Base-by-base conservation (phyloP, 2,329 filamentous ascomycete species). In the Claviceps monticola region DNA sequence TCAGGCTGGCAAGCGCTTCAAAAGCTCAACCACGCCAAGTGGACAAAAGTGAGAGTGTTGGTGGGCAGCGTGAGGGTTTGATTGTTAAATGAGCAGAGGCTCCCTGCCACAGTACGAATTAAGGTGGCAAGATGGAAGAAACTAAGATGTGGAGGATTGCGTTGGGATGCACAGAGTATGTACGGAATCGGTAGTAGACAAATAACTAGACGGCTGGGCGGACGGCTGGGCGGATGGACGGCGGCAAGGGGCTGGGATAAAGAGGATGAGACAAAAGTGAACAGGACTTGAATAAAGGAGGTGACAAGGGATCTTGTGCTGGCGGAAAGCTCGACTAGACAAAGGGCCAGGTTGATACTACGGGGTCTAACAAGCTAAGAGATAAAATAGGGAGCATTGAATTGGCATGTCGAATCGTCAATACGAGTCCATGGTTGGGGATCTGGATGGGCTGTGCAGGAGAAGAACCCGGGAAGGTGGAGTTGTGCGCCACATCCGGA, bases 211-310 rank as follows among this genome's bases (percentile, higher is more conserved):
- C 26, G 26, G 26, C 26, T 29, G 8, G 26, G 3, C 26, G 26
- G 26, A 46, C 36, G n/a, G 19, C n/a, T 42, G 9, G n/a, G 9
- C 9, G 38, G 51, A 37, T 49, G 42, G 46, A 36, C 23, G 48
- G 43, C 34, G 47, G 51, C 38, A 49, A 53, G 51, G 51, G 47
- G 38, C 13, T 14, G 45, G 50, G 45, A 52, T 38, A 48, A 48
- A 48, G 43, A 51, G 46, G 21, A 13, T 16, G 42, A 44, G 47
- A 43, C 43, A 21, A 43, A 37, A 43, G 29, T n/a, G 26, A 37
- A 39, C 23, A 16, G n/a, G 17, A 5, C 29, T 34, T 42, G 51
- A 50, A 23, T 36, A 43, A 43, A 37, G 37, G n/a, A 38, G 44
- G 2, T 4, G 21, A 23, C 46, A 48, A 48, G 17, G 46, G 34